phyloP scores from a whole-genome alignment of 2,329 filamentous ascomycete genomes.

The Pestalotiopsis fici region DNA sequence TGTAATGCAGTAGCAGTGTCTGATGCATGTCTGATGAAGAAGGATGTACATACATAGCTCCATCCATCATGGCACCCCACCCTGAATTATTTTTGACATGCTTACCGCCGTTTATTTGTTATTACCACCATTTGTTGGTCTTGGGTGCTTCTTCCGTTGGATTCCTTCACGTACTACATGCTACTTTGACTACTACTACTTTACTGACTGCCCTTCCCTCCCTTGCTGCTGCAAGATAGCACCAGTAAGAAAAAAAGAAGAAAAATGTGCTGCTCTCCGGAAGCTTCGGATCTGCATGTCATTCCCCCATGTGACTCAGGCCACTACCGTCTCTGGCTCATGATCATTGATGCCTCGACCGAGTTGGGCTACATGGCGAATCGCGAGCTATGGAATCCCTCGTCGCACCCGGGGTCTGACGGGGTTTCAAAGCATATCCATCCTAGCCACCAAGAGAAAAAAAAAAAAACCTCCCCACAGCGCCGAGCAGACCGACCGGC shows the following conservation, averaged over 20 bases:
- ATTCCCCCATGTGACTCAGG: background rate
- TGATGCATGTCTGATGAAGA: too few relatives aligned
- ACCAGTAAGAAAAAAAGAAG: background rate
- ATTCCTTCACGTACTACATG: too few relatives aligned
- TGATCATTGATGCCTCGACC: background rate
- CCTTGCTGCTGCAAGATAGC: background rate
- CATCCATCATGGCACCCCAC: background rate
- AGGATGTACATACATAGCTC: background rate
- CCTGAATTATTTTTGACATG: background rate
- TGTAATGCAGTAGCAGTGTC: too few relatives aligned
- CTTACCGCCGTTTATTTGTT: background rate
- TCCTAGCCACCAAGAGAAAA: background rate
- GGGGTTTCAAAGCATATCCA: background rate
- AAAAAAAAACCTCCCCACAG: too few relatives aligned
- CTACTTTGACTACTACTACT: too few relatives aligned
- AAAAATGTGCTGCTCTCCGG: background rate
- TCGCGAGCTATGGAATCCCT: background rate
- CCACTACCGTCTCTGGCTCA: background rate
- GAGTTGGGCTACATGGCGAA: background rate
- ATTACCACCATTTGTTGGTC: background rate
- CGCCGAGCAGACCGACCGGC: background rate
- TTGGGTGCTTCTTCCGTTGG: background rate
- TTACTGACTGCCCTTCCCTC: background rate
- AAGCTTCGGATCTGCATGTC: constrained; percentile 6
- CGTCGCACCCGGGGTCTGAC: background rate